Evolutionary conservation across 2,329 filamentous ascomycete species (phyloP).

Genomic region (Incumbomyces lentus): DNA sequence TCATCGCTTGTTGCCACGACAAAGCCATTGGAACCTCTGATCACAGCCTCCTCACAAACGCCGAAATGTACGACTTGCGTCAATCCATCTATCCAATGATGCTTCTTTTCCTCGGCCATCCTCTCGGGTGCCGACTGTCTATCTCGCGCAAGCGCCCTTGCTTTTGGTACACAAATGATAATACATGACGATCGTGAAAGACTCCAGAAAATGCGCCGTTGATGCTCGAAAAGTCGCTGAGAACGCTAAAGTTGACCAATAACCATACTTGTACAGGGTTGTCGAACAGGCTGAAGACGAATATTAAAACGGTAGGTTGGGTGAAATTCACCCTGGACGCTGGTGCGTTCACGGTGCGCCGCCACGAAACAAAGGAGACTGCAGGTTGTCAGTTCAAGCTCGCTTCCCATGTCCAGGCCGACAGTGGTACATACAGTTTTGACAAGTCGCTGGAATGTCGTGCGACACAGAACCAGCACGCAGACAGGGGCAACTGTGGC

Average conservation of each 20-base stretch:
- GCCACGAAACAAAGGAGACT: conserved; percentile 5
- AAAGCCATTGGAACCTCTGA: no score
- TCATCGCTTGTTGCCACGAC: no score
- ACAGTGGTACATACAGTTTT: not conserved
- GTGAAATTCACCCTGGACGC: not conserved
- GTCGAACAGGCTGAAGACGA: conserved; percentile 14
- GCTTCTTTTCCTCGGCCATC: conserved; percentile 5
- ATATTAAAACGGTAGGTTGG: conserved; percentile 12
- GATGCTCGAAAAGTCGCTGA: conserved; percentile 18
- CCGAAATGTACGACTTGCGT: conserved; percentile 20
- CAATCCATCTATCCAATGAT: conserved; percentile 17
- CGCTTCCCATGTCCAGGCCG: no score
- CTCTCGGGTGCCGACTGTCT: conserved; percentile 9
- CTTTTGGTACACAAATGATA: conserved; percentile 18
- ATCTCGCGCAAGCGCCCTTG: conserved; percentile 11
- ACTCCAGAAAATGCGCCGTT: conserved; percentile 12
- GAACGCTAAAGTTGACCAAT: conserved; percentile 17
- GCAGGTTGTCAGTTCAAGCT: not conserved
- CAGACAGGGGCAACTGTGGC: no score
- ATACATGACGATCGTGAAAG: conserved; percentile 20
- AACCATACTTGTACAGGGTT: conserved; percentile 22
- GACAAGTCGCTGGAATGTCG: not conserved
- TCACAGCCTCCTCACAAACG: conserved; percentile 7
- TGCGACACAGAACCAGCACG: not conserved
- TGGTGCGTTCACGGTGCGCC: not conserved